Conservation (phyloP, 1,284 basidiomycete genomes). For the Termitomyces sp. region DNA sequence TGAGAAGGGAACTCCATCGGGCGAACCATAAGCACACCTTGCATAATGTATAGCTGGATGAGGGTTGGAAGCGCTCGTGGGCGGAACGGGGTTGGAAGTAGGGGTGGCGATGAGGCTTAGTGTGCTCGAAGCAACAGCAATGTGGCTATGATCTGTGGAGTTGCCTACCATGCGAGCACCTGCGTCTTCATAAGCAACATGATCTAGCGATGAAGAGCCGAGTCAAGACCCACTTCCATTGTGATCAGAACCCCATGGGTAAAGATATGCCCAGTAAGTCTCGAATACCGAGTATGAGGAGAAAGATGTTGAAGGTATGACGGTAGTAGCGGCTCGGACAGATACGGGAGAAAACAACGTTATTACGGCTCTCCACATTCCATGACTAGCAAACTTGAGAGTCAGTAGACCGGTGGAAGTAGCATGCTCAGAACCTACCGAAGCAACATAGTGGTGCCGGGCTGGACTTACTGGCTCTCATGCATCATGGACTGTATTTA, state of each 20-base stretch:
- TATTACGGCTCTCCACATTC: slow-evolving; percentile 1
- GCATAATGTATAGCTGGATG: slow-evolving; percentile 36
- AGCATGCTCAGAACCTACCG: slow-evolving; percentile 2
- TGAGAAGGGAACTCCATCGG: neutral
- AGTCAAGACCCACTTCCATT: slow-evolving; percentile 32
- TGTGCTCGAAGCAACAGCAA: slow-evolving; percentile 31
- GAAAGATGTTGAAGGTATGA: slow-evolving; percentile 36
- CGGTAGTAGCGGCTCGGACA: slow-evolving; percentile 29
- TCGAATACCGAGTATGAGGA: slow-evolving; percentile 31
- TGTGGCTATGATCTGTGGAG: slow-evolving; percentile 33
- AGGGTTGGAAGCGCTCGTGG: slow-evolving; percentile 34
- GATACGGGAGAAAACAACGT: slow-evolving; percentile 1
- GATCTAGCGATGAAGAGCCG: neutral
- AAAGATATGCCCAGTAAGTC: slow-evolving; percentile 37
- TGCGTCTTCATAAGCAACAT: slow-evolving; percentile 9
- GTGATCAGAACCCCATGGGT: slow-evolving; percentile 42
- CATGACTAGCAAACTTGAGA: neutral
- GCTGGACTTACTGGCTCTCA: neutral
- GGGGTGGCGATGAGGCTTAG: slow-evolving; percentile 38
- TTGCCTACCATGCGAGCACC: slow-evolving; percentile 39
- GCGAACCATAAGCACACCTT: slow-evolving; percentile 19
- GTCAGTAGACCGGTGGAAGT: neutral
- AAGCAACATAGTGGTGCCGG: slow-evolving; percentile 5
- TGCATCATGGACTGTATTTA: slow-evolving; percentile 1
- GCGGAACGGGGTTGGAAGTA: slow-evolving; percentile 31